Evolutionary conservation across 139 green algal species (phyloP), one percentile per base, ranked within the genome.

Genomic region (Closterium sp.): DNA sequence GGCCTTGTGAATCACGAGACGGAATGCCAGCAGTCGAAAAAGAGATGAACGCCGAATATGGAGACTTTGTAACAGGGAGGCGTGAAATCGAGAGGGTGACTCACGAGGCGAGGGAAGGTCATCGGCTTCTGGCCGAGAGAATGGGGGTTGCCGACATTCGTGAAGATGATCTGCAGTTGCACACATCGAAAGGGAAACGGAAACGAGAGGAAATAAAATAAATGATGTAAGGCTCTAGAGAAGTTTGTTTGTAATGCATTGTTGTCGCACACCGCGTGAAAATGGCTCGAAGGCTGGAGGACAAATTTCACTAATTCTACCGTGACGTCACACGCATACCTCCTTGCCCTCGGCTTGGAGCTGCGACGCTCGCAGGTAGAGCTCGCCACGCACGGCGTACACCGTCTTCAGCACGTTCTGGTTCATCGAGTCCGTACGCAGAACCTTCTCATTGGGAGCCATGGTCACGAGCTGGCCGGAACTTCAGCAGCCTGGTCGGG

Each of bases 71-170:
- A 32, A 86, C n/a, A 33, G 16, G 30, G 16, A 86, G 21, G 83
- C 83, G 30, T 32, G 83, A 2, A 34, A 31, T 87, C 23, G 23
- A 25, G 38, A 89, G 25, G 36, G n/a, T 16, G 34, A 36, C 87
- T 91, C 35, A 97, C 96, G 95, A 98, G 96, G 35, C 97, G 96
- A 36, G 95, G 96, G 94, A 98, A 99, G 10, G 96, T 97, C 21
- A 99, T 90, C 19, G 97, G 97, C 92, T 97, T 96, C 87, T 98
- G 96, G 23, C 97, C 97, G 7, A 99, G 94, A 21, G 96, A 94
- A 83, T 99, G 97, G 66, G 97, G 97, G 94, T 99, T 99, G 87
- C 97, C 97, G 43, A 99, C 97, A 88, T 99, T 99, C 21, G 97
- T 99, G 96, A 98, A 98, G 88, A 98, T 98, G 55, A 99, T 97